Percentiles rank a stretch among this genome's conserved stretches.
phyloP scores from a whole-genome alignment of 129 eudicot genomes.

The Escallonia herrerae region DNA sequence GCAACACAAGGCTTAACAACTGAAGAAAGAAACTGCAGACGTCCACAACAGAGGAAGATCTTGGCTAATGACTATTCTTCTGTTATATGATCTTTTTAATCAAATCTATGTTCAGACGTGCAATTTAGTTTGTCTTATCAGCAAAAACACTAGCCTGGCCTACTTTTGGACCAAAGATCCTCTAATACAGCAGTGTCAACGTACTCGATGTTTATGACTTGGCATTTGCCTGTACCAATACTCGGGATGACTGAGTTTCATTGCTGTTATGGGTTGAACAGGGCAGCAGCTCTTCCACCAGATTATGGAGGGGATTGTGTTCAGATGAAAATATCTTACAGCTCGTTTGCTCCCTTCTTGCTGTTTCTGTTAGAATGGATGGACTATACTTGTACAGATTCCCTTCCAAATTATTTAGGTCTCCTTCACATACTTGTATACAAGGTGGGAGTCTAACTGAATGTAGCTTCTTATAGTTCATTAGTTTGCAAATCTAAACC shows the following conservation, averaged over 20 bases:
- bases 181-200: not conserved
- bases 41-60: not conserved
- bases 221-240: not conserved
- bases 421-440: slow-evolving; percentile 51
- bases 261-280: slow-evolving; percentile 9
- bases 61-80: not conserved
- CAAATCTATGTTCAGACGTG: not conserved
- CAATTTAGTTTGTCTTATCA: not conserved
- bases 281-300: slow-evolving; percentile 51
- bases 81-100: not conserved
- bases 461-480: not conserved
- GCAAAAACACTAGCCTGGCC: not conserved
- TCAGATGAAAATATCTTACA: slow-evolving; percentile 47
- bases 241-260: not conserved
- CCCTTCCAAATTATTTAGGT: slow-evolving; percentile 46
- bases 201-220: not conserved
- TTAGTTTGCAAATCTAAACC: no score
- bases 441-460: slow-evolving; percentile 24
- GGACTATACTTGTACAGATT: slow-evolving; percentile 55
- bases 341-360: slow-evolving; percentile 48
- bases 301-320: slow-evolving; percentile 39
- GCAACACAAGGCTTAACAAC: no score
- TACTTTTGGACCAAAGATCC: not conserved
- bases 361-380: slow-evolving; percentile 50
- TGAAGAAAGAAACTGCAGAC: not conserved